Conservation (phyloP, 345 rosid genomes). For the Cochlearia excelsa region DNA sequence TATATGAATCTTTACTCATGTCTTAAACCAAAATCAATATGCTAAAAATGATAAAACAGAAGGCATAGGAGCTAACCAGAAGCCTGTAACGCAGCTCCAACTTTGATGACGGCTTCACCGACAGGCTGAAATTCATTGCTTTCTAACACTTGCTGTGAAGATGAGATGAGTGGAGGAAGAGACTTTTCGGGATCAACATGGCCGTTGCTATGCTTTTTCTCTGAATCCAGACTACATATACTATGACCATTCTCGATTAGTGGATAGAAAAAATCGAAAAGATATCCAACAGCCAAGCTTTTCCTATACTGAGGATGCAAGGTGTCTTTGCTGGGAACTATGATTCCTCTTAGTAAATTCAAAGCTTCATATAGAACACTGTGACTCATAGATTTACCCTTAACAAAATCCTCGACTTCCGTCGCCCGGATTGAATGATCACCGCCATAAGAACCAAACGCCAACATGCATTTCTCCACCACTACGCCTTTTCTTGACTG, state of each 20-base stretch:
- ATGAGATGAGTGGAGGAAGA: conserved; percentile 46
- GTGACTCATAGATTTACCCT: conserved; percentile 49
- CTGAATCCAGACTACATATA: conserved; percentile 26
- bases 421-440: conserved; percentile 68
- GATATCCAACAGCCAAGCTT: conserved; percentile 76
- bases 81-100: conserved; percentile 73
- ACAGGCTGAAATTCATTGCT: conserved; percentile 57
- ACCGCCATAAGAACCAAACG: conserved; percentile 82
- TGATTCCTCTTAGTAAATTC: conserved; percentile 41
- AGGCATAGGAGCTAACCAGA: conserved; percentile 49
- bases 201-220: conserved; percentile 34
- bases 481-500: conserved; percentile 31
- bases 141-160: conserved; percentile 61
- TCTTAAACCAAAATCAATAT: conserved; percentile 38
- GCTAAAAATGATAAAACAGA: conserved; percentile 2
- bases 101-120: conserved; percentile 60
- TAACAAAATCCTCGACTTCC: conserved; percentile 53
- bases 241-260: conserved; percentile 34
- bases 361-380: conserved; percentile 55
- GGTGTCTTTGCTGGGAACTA: conserved; percentile 56
- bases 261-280: conserved; percentile 60
- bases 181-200: conserved; percentile 18
- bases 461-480: conserved; percentile 54
- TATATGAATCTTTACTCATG: conserved; percentile 30
- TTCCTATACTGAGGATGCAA: conserved; percentile 49